Evolutionary conservation across 148 eudicot species (phyloP), one percentile per base, ranked within the genome.

Genomic region (Fagopyrum homotropicum): DNA sequence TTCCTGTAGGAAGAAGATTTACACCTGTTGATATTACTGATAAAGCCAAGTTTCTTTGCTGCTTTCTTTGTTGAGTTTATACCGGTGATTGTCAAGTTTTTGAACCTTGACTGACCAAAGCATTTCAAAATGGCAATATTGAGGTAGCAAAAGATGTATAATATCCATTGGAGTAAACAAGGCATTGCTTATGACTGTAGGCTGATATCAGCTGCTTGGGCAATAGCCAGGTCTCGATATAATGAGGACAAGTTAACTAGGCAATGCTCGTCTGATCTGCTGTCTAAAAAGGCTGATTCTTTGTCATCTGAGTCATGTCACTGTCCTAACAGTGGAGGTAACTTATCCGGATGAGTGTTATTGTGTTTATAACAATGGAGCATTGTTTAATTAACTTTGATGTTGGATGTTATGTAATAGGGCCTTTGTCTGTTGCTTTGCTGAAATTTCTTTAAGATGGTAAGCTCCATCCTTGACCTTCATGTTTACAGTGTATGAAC

Each of bases 201-300:
- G 80, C 88, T 86, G 72, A 84, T 86, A 79, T 77, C 87, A 49
- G 85, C 85, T 81, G 95, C 89, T 76, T 92, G 97, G 97, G 87
- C 79, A 82, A 79, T 84, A 72, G 90, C 97, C 45, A 91, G 97
- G 63, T 81, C 82, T 70, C 84, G 89, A 48, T 92, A 86, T 77
- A 87, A 92, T 59, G 85, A 84, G 84, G 79, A 91, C 59, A 90
- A 86, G 64, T 80, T 90, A 79, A 78, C 83, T 19, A 79, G 79
- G 80, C 64, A 80, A 77, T 84, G 82, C 75, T 80, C 89, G 54
- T 90, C 92, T n/a, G 77, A 49, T 74, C 76, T 92, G 81, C 77
- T 90, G 14, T 72, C 85, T 64, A 64, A 74, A 77, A 82, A 77
- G 80, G 73, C 79, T 78, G 78, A 75, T 69, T 56, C 77, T 17